Percentiles rank a stretch among this genome's conserved stretches.
phyloP scores from a whole-genome alignment of 2,329 filamentous ascomycete species.

The Botrytis cinerea region DNA sequence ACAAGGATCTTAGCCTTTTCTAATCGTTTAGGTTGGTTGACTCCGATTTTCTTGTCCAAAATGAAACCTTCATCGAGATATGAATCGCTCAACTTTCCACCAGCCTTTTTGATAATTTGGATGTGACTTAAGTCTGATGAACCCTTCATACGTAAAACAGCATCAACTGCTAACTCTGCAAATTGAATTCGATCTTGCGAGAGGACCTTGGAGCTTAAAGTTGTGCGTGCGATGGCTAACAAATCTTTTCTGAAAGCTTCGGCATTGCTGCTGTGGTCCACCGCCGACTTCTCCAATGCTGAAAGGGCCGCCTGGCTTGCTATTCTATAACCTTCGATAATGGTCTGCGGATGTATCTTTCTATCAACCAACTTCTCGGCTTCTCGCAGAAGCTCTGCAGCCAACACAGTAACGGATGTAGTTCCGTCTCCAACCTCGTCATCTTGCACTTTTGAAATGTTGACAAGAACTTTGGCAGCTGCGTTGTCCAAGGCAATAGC shows the following conservation, averaged over 20 bases:
- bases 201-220: constrained; percentile 94
- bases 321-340: constrained; percentile 99
- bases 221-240: constrained; percentile 87
- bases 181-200: constrained; percentile 94
- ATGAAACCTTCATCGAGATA: constrained; percentile 99
- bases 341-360: constrained; percentile 99
- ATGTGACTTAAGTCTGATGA: constrained; percentile 96
- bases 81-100: constrained; percentile 94
- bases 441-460: constrained; percentile 99
- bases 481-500: constrained; percentile 98
- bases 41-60: constrained; percentile 97
- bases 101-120: constrained; percentile 99
- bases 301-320: constrained; percentile 84
- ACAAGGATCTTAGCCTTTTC: constrained; percentile 98
- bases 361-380: constrained; percentile 96
- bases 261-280: constrained; percentile 83
- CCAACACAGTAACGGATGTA: constrained; percentile 94
- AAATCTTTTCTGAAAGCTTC: constrained; percentile 88
- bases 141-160: constrained; percentile 84
- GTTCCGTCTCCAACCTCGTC: constrained; percentile 98
- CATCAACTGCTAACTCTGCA: constrained; percentile 83
- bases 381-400: constrained; percentile 91
- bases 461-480: constrained; percentile 95
- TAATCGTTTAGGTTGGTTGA: constrained; percentile 95
- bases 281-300: constrained; percentile 79